These are phyloP conservation scores for Lepiota subincarnata DNA, from an alignment of 768 basidiomycete species.

Conservation along the genomic window DNA sequence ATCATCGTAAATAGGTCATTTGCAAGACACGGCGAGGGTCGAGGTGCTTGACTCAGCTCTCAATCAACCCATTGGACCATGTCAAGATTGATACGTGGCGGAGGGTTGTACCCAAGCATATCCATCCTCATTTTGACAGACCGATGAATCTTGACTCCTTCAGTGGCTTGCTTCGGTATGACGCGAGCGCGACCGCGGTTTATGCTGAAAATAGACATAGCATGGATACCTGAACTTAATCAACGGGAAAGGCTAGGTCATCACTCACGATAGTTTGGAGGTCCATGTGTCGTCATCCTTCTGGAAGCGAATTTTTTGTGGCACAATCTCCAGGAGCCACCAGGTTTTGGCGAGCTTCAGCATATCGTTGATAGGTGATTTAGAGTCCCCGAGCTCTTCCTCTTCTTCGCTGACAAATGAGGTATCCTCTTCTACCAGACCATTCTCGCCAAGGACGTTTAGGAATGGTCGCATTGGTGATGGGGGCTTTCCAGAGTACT, in stretches of 20 bases:
- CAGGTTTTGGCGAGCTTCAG: slow-evolving; percentile 42
- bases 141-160: slow-evolving; percentile 40
- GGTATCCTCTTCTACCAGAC: slow-evolving; percentile 20
- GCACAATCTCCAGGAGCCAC: slow-evolving; percentile 64
- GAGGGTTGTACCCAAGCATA: not conserved
- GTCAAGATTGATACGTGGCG: slow-evolving; percentile 1
- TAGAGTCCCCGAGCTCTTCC: slow-evolving; percentile 56
- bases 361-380: slow-evolving; percentile 52
- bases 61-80: slow-evolving; percentile 8
- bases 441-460: slow-evolving; percentile 18
- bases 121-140: slow-evolving; percentile 45
- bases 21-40: too few species aligned
- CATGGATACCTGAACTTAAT: not conserved
- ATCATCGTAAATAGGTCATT: too few species aligned
- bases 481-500: slow-evolving; percentile 21
- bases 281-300: slow-evolving; percentile 37
- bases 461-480: slow-evolving; percentile 17
- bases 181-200: slow-evolving; percentile 40
- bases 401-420: slow-evolving; percentile 48
- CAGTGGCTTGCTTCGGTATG: slow-evolving; percentile 33
- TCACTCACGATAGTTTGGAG: slow-evolving; percentile 31
- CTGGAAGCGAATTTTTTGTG: slow-evolving; percentile 37
- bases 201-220: slow-evolving; percentile 21
- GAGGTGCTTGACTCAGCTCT: not conserved
- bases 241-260: not conserved